A percentile compares a stretch with the other conserved stretches of the same genome.
phyloP scores from a whole-genome alignment of 1,139 yeast genomes.

The Sugiyamaella paludigena region DNA sequence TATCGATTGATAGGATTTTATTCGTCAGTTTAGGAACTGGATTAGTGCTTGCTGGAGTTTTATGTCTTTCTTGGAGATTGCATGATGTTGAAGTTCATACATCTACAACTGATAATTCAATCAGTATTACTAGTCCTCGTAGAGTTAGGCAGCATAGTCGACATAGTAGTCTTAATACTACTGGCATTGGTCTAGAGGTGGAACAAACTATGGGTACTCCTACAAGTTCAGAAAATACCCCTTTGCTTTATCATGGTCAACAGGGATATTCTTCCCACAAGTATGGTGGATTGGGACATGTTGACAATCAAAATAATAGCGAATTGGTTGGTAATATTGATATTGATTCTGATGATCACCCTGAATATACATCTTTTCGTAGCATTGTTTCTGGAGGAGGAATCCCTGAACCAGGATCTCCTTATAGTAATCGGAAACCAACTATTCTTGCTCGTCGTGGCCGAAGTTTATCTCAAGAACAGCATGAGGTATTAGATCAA shows the following conservation, averaged over 20 bases:
- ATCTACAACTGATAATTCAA: background rate
- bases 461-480: slow-evolving; percentile 49
- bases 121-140: slow-evolving; percentile 1
- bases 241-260: slow-evolving; percentile 1
- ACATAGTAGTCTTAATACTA: background rate
- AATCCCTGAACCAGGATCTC: slow-evolving; percentile 29
- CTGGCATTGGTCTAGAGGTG: background rate
- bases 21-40: slow-evolving; percentile 52
- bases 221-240: slow-evolving; percentile 6
- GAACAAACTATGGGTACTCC: background rate
- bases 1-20: slow-evolving; percentile 41
- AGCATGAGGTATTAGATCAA: slow-evolving; percentile 47
- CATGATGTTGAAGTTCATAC: slow-evolving; percentile 1
- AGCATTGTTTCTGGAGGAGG: slow-evolving; percentile 24
- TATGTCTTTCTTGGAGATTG: slow-evolving; percentile 48
- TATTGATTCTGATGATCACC: slow-evolving; percentile 8
- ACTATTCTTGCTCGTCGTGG: slow-evolving; percentile 19
- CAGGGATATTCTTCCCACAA: slow-evolving; percentile 2
- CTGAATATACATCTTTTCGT: slow-evolving; percentile 31
- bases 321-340: background rate
- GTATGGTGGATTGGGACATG: slow-evolving; percentile 4
- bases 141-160: slow-evolving; percentile 1
- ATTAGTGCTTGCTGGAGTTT: slow-evolving; percentile 53
- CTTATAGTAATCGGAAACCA: slow-evolving; percentile 20
- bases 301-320: background rate